Conservation (phyloP, 345 rosid genomes). For the Salix arbutifolia region DNA sequence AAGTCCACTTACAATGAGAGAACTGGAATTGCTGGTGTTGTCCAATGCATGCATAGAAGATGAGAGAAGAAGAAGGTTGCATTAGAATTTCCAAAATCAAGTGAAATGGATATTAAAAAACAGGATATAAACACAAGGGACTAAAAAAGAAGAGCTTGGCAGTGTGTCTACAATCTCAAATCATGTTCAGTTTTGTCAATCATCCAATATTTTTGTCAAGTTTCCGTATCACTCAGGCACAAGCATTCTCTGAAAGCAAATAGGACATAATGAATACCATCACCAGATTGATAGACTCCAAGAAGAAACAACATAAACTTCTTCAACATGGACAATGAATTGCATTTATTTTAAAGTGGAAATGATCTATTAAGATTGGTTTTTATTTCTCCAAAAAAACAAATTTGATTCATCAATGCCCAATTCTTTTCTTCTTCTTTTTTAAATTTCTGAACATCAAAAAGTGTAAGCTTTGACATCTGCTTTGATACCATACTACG, state of each 20-base stretch:
- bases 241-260: conserved; percentile 10
- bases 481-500: neutral
- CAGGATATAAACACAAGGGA: neutral
- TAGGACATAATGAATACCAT: neutral
- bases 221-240: neutral
- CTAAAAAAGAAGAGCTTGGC: neutral
- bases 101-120: neutral
- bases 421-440: neutral
- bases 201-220: neutral
- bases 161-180: neutral
- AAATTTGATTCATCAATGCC: neutral
- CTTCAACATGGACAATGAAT: neutral
- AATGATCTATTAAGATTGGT: neutral
- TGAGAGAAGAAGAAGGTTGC: conserved; percentile 23
- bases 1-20: conserved; percentile 80
- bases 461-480: neutral
- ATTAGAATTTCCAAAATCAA: conserved; percentile 27
- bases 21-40: conserved; percentile 85
- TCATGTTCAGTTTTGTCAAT: neutral
- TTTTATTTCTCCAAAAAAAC: neutral
- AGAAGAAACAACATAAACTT: neutral
- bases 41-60: conserved; percentile 39
- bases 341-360: neutral
- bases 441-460: neutral
- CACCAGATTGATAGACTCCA: conserved; percentile 1